Evolutionary conservation across 306 rosid genomes (phyloP).

Genomic region (Sesbania bispinosa): DNA sequence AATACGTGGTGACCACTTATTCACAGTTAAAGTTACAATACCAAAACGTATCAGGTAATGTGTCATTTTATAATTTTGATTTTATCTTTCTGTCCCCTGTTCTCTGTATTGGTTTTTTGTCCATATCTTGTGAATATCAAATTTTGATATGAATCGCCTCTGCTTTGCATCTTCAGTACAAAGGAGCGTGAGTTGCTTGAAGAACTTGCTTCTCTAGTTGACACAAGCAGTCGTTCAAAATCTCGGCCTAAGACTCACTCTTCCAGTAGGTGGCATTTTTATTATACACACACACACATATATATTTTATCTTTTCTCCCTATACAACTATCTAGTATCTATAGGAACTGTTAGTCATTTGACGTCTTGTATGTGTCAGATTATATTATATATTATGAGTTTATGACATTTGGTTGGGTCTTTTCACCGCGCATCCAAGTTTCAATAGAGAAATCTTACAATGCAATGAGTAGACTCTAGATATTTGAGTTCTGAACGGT

Average conservation of each 20-base stretch:
- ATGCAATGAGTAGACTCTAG: background rate
- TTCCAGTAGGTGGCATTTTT: constrained; percentile 49
- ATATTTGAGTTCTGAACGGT: constrained; percentile 26
- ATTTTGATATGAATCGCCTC: constrained; percentile 23
- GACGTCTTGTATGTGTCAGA: background rate
- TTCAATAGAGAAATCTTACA: background rate
- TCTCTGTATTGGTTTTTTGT: constrained; percentile 7
- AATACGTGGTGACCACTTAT: constrained; percentile 92
- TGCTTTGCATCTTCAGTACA: constrained; percentile 41
- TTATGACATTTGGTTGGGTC: constrained; percentile 1
- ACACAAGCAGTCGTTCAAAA: constrained; percentile 52
- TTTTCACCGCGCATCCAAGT: constrained; percentile 10
- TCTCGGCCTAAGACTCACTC: constrained; percentile 53
- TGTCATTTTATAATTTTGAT: constrained; percentile 20
- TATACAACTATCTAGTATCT: background rate
- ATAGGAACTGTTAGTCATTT: background rate
- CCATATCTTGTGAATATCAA: background rate
- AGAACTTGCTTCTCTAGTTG: constrained; percentile 66
- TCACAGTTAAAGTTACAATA: constrained; percentile 78
- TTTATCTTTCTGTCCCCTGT: background rate
- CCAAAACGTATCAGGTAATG: constrained; percentile 84
- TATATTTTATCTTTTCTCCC: constrained; percentile 2
- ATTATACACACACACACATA: too few species aligned
- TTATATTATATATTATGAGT: too few species aligned
- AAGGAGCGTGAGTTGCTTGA: constrained; percentile 86